These are phyloP conservation scores for Tylopilus rubrobrunneus DNA, from an alignment of 768 basidiomycete genomes.

Conservation along the genomic window DNA sequence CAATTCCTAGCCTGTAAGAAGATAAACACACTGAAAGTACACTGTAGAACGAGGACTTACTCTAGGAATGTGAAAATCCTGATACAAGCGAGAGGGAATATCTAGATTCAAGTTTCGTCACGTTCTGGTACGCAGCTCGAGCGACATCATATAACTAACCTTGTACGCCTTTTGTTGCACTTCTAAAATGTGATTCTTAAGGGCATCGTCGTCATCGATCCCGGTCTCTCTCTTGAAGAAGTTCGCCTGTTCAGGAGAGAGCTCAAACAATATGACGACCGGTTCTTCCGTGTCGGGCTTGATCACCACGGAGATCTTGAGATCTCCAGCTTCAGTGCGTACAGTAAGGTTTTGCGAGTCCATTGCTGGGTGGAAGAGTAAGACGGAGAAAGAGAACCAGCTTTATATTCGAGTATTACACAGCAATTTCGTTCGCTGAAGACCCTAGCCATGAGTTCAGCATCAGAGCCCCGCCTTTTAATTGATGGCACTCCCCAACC, in stretches of 20 bases:
- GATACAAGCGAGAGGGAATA: conserved; percentile 30
- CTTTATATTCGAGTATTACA: not conserved
- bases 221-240: conserved; percentile 30
- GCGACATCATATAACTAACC: conserved; percentile 7
- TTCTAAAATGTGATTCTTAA: conserved; percentile 29
- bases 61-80: conserved; percentile 21
- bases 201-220: conserved; percentile 24
- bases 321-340: conserved; percentile 6
- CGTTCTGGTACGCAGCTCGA: not conserved
- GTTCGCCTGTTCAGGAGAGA: conserved; percentile 15
- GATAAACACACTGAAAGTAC: not conserved
- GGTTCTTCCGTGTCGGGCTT: not conserved
- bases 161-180: conserved; percentile 31
- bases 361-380: not conserved
- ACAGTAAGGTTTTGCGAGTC: not conserved
- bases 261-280: not conserved
- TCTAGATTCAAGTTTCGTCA: conserved; percentile 8
- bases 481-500: not conserved
- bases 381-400: too few species aligned
- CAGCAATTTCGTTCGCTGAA: not conserved
- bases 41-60: conserved; percentile 1
- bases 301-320: not conserved
- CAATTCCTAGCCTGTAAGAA: conserved; percentile 9
- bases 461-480: not conserved
- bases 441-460: not conserved